Evolutionary conservation across 495 filamentous ascomycete genomes (phyloP).

Genomic region (Annulohypoxylon nitens): DNA sequence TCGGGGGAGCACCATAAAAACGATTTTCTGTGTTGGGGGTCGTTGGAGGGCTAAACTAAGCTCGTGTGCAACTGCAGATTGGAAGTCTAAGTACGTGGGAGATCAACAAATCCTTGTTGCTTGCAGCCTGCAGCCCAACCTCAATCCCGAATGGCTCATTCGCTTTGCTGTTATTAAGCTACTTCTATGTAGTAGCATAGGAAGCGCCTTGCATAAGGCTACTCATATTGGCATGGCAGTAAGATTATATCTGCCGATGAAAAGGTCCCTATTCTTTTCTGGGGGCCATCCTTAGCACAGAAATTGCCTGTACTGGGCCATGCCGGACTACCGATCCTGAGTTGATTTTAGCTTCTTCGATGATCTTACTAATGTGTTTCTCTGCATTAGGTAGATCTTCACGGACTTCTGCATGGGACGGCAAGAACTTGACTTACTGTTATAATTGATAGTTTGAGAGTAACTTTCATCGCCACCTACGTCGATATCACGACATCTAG

Average conservation of each 20-base stretch:
- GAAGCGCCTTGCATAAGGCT: constrained; percentile 43
- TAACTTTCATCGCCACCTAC: constrained; percentile 23
- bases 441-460: background rate
- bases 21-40: constrained; percentile 14
- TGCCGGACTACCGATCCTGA: background rate
- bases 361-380: background rate
- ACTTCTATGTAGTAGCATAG: constrained; percentile 30
- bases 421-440: background rate
- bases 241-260: constrained; percentile 23
- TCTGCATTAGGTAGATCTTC: background rate
- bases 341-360: background rate
- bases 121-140: constrained; percentile 20
- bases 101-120: constrained; percentile 26
- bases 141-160: constrained; percentile 27
- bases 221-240: constrained; percentile 19
- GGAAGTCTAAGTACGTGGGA: constrained; percentile 15
- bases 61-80: constrained; percentile 11
- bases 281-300: constrained; percentile 2
- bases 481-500: constrained; percentile 24
- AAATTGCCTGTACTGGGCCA: constrained; percentile 1
- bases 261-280: constrained; percentile 3
- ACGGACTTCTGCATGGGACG: background rate
- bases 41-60: constrained; percentile 4
- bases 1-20: constrained; percentile 6
- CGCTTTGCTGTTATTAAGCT: background rate